Conservation (phyloP, 2,329 filamentous ascomycete species). For the Fusarium udum region DNA sequence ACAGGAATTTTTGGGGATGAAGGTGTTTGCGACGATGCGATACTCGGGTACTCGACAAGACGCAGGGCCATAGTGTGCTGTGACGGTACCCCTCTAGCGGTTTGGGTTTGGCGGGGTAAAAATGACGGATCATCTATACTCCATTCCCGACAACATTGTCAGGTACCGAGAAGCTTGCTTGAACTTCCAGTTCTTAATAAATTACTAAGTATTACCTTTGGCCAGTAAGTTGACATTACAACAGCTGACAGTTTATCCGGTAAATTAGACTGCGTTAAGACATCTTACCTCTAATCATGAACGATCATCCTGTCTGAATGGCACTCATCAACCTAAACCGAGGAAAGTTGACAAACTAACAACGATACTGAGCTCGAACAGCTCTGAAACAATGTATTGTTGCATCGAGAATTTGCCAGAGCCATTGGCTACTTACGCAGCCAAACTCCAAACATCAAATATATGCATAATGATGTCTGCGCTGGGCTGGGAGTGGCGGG, state of each 20-base stretch:
- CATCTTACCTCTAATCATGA: neutral
- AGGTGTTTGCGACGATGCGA: conserved; percentile 10
- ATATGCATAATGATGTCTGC: neutral
- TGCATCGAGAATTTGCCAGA: neutral
- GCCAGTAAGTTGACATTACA: neutral
- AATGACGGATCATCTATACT: conserved; percentile 46
- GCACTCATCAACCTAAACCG: neutral
- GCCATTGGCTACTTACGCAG: neutral
- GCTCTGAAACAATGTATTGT: neutral
- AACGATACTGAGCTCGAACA: neutral
- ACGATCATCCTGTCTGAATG: neutral
- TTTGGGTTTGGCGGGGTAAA: conserved; percentile 40
- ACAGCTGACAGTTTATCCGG: neutral
- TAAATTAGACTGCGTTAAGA: neutral
- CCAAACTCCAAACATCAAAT: neutral
- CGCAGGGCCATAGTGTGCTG: neutral
- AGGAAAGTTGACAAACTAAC: neutral
- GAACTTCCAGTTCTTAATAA: neutral
- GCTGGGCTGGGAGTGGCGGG: neutral
- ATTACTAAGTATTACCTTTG: neutral
- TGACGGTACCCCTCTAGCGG: conserved; percentile 33
- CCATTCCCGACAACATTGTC: conserved; percentile 23
- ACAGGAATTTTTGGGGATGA: conserved; percentile 52
- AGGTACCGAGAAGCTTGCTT: neutral
- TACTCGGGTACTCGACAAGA: conserved; percentile 22